Evolutionary conservation across 1,139 yeast genomes (phyloP).

Genomic region (Kodamaea ohmeri): DNA sequence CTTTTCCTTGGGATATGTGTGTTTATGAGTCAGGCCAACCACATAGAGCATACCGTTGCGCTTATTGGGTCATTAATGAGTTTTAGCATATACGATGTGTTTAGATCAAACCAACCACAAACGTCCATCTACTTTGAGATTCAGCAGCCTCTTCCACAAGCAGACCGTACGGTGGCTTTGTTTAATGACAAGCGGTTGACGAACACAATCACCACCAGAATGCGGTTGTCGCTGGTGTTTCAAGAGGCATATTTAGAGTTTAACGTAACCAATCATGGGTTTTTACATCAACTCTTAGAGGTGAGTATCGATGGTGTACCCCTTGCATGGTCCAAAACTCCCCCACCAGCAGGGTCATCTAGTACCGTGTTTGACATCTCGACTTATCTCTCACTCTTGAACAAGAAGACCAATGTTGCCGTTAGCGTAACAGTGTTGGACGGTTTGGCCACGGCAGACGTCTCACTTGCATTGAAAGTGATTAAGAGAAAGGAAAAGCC

Average conservation of each 20-base stretch:
- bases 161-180: slow-evolving; percentile 4
- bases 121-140: slow-evolving; percentile 2
- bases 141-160: slow-evolving; percentile 5
- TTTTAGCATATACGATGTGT: neutral
- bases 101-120: neutral
- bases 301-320: slow-evolving; percentile 11
- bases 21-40: neutral
- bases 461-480: slow-evolving; percentile 7
- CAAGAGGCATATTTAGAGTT: slow-evolving; percentile 9
- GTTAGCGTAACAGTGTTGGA: slow-evolving; percentile 7
- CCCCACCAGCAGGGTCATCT: slow-evolving; percentile 5
- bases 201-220: slow-evolving; percentile 3
- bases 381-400: slow-evolving; percentile 8
- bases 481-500: slow-evolving; percentile 9
- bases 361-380: slow-evolving; percentile 9
- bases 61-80: neutral
- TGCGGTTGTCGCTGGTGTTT: slow-evolving; percentile 8
- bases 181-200: slow-evolving; percentile 5
- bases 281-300: slow-evolving; percentile 10
- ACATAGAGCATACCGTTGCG: neutral
- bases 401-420: slow-evolving; percentile 5
- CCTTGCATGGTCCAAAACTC: slow-evolving; percentile 9
- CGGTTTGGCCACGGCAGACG: slow-evolving; percentile 9
- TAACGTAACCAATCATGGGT: slow-evolving; percentile 8
- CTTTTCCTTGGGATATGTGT: neutral